These are phyloP conservation scores for Closterium sp. DNA, from an alignment of 139 green algal species.

Conservation along the genomic window DNA sequence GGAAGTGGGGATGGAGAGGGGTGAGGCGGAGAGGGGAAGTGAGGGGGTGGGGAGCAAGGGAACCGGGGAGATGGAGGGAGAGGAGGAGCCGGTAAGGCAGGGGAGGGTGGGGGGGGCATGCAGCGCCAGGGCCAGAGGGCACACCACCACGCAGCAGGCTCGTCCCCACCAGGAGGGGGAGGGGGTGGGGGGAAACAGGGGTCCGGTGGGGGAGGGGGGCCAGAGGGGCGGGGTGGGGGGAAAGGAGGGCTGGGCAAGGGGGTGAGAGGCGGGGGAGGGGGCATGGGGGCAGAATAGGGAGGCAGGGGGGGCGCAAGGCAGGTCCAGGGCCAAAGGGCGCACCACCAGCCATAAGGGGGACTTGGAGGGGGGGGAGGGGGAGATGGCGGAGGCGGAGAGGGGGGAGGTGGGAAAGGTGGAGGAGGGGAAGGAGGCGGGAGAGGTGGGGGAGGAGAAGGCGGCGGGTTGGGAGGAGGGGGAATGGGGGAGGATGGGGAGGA, in stretches of 20 bases:
- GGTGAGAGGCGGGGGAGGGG: not conserved
- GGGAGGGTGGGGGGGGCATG: not conserved
- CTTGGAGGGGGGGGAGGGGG: too few species aligned
- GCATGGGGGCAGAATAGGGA: not conserved
- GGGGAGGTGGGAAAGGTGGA: not conserved
- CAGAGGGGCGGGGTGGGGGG: not conserved
- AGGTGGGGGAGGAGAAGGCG: not conserved
- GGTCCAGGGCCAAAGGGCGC: not conserved
- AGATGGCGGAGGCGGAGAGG: not conserved
- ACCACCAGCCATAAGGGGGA: not conserved
- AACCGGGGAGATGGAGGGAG: not conserved
- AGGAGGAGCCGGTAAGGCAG: not conserved
- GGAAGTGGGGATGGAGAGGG: not conserved
- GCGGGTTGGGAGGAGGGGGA: not conserved
- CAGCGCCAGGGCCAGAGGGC: not conserved
- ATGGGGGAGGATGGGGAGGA: not conserved
- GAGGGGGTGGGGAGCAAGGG: not conserved
- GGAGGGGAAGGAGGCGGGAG: not conserved
- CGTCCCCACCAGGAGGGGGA: not conserved
- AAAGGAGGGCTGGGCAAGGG: not conserved
- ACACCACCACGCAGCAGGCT: not conserved
- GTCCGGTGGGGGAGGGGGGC: not conserved
- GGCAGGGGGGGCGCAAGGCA: not conserved
- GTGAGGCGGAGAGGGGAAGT: not conserved
- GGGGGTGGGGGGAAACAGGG: not conserved